Percentiles rank a stretch among this genome's conserved stretches.
Evolutionary conservation across 331 rosid species (phyloP).

Genomic region (Saraca asoca): DNA sequence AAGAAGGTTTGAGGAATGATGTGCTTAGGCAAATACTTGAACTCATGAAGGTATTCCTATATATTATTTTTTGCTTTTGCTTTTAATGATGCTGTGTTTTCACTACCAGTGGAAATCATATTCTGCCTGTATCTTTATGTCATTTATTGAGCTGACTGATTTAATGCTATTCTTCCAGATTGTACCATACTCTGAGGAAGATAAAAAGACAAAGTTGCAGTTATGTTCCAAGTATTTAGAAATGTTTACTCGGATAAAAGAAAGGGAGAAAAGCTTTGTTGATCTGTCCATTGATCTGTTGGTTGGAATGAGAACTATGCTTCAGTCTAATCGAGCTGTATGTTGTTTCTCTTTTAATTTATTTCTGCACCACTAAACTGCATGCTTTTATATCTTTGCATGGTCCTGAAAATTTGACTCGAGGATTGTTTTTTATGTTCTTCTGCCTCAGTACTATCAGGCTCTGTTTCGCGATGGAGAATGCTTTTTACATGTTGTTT

Average conservation of each 20-base stretch:
- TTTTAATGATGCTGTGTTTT: slow-evolving; percentile 25
- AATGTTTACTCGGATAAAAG: slow-evolving; percentile 81
- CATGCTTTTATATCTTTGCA: slow-evolving; percentile 15
- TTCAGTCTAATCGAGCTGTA: slow-evolving; percentile 69
- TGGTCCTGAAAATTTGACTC: slow-evolving; percentile 35
- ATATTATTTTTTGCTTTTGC: slow-evolving; percentile 9
- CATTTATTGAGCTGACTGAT: slow-evolving; percentile 7
- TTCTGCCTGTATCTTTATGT: slow-evolving; percentile 19
- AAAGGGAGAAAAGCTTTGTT: slow-evolving; percentile 62
- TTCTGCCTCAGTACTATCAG: slow-evolving; percentile 80
- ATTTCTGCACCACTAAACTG: slow-evolving; percentile 22
- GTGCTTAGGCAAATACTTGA: slow-evolving; percentile 78
- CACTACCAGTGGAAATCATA: slow-evolving; percentile 29
- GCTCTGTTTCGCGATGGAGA: slow-evolving; percentile 91
- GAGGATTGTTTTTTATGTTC: slow-evolving; percentile 28
- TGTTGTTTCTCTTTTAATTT: slow-evolving; percentile 34
- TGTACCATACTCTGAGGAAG: slow-evolving; percentile 66
- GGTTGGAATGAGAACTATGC: slow-evolving; percentile 78
- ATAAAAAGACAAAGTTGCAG: slow-evolving; percentile 71
- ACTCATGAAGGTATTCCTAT: slow-evolving; percentile 75
- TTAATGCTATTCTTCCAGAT: slow-evolving; percentile 48
- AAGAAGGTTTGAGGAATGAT: slow-evolving; percentile 69
- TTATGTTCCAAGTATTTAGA: slow-evolving; percentile 89
- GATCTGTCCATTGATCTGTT: slow-evolving; percentile 81
- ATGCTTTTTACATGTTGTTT: slow-evolving; percentile 94